Conservation (phyloP, 2,329 filamentous ascomycete species). For the Ascocoryne sarcoides region DNA sequence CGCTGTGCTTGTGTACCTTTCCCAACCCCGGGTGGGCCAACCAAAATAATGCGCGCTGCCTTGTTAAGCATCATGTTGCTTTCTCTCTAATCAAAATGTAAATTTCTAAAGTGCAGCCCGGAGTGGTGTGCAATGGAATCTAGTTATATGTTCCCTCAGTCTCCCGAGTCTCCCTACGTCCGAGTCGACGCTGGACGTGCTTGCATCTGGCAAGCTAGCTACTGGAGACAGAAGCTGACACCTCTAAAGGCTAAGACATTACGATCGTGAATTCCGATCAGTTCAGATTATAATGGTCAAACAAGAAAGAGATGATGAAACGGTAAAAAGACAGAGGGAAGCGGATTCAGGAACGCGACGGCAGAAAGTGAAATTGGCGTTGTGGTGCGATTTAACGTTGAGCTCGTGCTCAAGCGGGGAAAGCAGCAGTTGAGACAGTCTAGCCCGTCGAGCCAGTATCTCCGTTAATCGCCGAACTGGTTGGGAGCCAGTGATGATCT, state of each 20-base stretch:
- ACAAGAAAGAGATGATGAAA: slow-evolving; percentile 1
- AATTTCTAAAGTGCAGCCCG: not conserved
- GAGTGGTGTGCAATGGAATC: not conserved
- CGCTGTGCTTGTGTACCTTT: slow-evolving; percentile 95
- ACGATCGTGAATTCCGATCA: slow-evolving; percentile 16
- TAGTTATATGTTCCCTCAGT: not conserved
- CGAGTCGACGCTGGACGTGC: slow-evolving; percentile 3
- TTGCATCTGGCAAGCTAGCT: slow-evolving; percentile 17
- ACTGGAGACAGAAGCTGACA: slow-evolving; percentile 6
- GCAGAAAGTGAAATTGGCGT: not conserved
- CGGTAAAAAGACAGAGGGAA: not conserved
- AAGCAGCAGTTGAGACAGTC: too few relatives aligned
- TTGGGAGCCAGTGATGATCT: too few relatives aligned
- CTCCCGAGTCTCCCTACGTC: not conserved
- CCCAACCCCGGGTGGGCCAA: slow-evolving; percentile 84
- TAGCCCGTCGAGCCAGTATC: too few relatives aligned
- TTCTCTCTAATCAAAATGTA: too few relatives aligned
- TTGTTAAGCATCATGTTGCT: slow-evolving; percentile 57
- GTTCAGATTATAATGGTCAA: not conserved
- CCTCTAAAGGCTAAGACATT: slow-evolving; percentile 15
- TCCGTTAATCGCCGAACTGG: too few relatives aligned
- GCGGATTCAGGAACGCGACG: not conserved
- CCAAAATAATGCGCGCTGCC: slow-evolving; percentile 86
- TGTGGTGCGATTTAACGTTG: not conserved
- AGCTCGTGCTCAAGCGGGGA: not conserved